Base-by-base conservation (phyloP, 768 basidiomycete species). In the Sutorius australiensis region DNA sequence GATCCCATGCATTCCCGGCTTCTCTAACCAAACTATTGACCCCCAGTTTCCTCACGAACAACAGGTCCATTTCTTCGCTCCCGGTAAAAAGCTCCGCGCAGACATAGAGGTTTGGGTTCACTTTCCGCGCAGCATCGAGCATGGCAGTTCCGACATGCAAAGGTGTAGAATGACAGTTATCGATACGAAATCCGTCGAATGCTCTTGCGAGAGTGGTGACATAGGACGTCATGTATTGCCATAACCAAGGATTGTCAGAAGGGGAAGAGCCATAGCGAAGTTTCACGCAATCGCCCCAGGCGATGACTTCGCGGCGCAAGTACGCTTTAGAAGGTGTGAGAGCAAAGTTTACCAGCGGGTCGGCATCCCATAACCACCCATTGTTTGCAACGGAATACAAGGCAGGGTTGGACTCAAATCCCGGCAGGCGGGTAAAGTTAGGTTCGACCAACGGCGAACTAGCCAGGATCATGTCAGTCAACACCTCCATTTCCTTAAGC, bases 141-240 rank as follows among this genome's bases (percentile, higher is more conserved):
- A 99, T 86, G 41, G 78, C 76, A n/a, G 87, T 86, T n/a, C 97
- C 97, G n/a, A 98, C 93, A 59, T 92, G 84, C 32, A 98, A 72
- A 13, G 97, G 97, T 0, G 97, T 99, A 4, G 95, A 98, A 72
- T 99, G 95, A 57, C 93, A 97, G 66, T 99, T 99, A 72, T 99
- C 97, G 61, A 99, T 87, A 28, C 97, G 83, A 80, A 99, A 99
- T 10, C 97, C 97, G 55, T 98, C 89, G 66, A 98, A 99, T 8
- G 81, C 80, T 36, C 72, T 73, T 0, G 95, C 97, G 27, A 98
- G 85, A 9, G 78, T 77, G 45, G 77, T 79, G 51, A 94, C 90
- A 61, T 99, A 98, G 48, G 76, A 73, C 11, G 79, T 86, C 84
- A 98, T 98, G 71, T 93, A 86, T 32, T 80, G 67, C 97, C 97